Evolutionary conservation across 108 stramenopile genomes (phyloP).

Genomic region (Fragilaria radians): DNA sequence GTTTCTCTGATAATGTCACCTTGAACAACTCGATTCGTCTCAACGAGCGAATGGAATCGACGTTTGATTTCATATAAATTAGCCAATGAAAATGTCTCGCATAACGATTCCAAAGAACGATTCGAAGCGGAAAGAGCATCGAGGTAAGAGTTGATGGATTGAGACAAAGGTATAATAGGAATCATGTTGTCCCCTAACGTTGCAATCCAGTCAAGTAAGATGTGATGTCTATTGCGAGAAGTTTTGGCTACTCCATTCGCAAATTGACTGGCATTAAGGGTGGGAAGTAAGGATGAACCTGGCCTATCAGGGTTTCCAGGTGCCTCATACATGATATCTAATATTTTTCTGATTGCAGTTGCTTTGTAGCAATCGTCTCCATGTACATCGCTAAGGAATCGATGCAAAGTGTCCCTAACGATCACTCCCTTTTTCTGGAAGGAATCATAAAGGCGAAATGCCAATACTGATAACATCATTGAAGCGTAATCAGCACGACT

Average conservation of each 20-base stretch:
- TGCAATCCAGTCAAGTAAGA: constrained; percentile 54
- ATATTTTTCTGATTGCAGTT: constrained; percentile 19
- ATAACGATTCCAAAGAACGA: constrained; percentile 29
- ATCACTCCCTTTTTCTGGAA: constrained; percentile 69
- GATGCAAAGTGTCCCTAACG: constrained; percentile 68
- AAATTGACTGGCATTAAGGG: constrained; percentile 14
- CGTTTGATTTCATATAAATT: constrained; percentile 74
- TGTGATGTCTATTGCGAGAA: constrained; percentile 10
- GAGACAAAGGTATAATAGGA: constrained; percentile 16
- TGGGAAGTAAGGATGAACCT: constrained; percentile 9
- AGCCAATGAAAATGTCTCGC: constrained; percentile 23
- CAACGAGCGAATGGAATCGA: constrained; percentile 67
- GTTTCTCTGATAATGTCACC: constrained; percentile 34
- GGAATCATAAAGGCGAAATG: constrained; percentile 73
- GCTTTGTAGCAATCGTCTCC: constrained; percentile 75
- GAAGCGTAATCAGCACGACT: not conserved
- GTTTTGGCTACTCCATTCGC: constrained; percentile 14
- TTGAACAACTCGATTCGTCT: constrained; percentile 25
- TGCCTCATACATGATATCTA: constrained; percentile 49
- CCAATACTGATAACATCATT: constrained; percentile 21
- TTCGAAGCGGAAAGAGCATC: constrained; percentile 12
- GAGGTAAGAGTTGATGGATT: constrained; percentile 32
- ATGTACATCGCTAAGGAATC: constrained; percentile 74
- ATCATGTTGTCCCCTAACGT: constrained; percentile 25
- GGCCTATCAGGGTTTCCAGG: constrained; percentile 5